Base-by-base conservation (phyloP, 2,329 filamentous ascomycete genomes). In the Penicillium sclerotiorum region DNA sequence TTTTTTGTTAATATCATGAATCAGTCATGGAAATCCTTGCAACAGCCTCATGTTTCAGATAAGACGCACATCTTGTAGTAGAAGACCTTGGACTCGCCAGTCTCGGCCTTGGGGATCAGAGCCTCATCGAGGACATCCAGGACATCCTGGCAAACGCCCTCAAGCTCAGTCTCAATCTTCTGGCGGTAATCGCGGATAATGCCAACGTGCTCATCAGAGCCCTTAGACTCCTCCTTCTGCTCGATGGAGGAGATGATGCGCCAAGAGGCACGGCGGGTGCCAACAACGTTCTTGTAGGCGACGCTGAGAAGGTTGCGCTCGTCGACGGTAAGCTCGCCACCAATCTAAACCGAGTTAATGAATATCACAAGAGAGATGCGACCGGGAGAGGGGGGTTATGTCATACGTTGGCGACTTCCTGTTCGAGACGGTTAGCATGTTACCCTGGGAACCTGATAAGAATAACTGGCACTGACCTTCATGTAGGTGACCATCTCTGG, bases 171-270 rank as follows among this genome's bases (percentile, higher is more conserved):
- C 85, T 97, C 93, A 70, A 97, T 97, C 89, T 96, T 96, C 80
- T 91, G 86, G 72, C 93, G 93, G 84, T 97, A 97, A 59, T 96
- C 91, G 75, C 89, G 89, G 80, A 97, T 97, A 77, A 89, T 91
- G 67, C 80, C 75, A 69, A 96, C 90, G 77, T 97, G 93, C 83
- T 94, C 93, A 71, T 95, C 90, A 63, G 88, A 90, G 73, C 93
- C 93, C 86, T 96, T 97, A 74, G 91, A 94, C 81, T 97, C 93
- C 83, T 97, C 93, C 87, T 97, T 97, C 80, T 97, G 93, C 83
- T 97, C 93, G 78, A 99, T 97, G 73, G 94, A 97, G 73, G 92
- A 95, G 80, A 99, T 95, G 79, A 99, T 97, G 80, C 93, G 87
- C 93, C 93, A 99, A 68, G 91, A 96, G 73, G 93, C 93, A 86